Base-by-base conservation (phyloP, 768 basidiomycete genomes). In the Mycena maculata region DNA sequence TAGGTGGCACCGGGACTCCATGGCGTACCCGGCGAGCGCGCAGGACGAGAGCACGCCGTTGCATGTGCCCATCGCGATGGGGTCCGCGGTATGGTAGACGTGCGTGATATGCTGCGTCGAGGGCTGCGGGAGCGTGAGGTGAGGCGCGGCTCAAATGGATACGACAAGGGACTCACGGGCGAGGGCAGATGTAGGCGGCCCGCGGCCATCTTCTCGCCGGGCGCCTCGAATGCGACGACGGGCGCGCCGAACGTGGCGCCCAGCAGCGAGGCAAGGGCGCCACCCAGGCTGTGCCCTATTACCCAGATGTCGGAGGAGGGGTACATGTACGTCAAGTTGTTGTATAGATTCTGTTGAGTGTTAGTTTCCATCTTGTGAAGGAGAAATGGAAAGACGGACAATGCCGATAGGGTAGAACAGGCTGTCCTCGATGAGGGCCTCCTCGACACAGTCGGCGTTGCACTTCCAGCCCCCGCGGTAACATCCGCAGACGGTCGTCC, bases 401-500 rank as follows among this genome's bases (percentile, higher is more conserved):
- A 90, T 93, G 60, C 93, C 96, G 58, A 95, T 88, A 33, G 94
- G 89, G 78, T 97, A 98, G 76, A 98, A 99, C 58, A 98, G 79
- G 69, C 87, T 90, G 25, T 98, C 94, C 20, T 90, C 88, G 36
- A 88, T 82, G 67, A 98, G 77, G 16, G 95, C 86, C 16, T 85
- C 75, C 76, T 93, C 92, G 61, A 98, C 67, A 75, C 96, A 99
- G 27, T 85, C 82, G 73, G 89, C 84, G 72, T 94, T 87, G 78
- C 96, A 99, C 72, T 90, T 91, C 86, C 89, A 91, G 7, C 90
- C 90, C 11, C 90, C 86, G 57, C 86, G 83, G 78, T 92, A 92
- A 77, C 97, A 99, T 62, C 89, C 93, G 78, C 97, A 99, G 22
- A 98, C 96, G 0, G 94, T 88, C 49, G 92, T 89, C 97, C 97